These are phyloP conservation scores for Yamadazyma oceani DNA, from an alignment of 1,139 yeast species.

Conservation along the genomic window DNA sequence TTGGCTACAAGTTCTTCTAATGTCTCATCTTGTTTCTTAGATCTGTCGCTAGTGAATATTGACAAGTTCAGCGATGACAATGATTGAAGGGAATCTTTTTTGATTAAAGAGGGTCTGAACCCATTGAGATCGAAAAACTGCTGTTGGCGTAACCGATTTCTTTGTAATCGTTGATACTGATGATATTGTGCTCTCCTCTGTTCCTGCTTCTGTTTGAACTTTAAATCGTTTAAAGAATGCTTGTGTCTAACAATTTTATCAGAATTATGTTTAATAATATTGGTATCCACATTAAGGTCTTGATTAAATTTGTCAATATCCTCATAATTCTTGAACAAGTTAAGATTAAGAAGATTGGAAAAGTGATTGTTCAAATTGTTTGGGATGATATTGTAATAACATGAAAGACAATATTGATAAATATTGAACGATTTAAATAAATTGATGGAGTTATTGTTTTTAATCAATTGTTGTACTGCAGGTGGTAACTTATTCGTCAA, in stretches of 20 bases:
- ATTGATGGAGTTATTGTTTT: conserved; percentile 31
- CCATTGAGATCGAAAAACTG: conserved; percentile 6
- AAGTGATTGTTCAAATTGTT: conserved; percentile 38
- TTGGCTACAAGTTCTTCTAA: conserved; percentile 14
- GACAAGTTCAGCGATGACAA: conserved; percentile 14
- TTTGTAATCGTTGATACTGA: not conserved
- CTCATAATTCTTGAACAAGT: conserved; percentile 43
- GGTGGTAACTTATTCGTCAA: conserved; percentile 33
- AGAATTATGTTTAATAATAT: conserved; percentile 32
- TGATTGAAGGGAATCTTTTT: conserved; percentile 14
- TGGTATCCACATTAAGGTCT: conserved; percentile 30
- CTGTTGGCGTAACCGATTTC: conserved; percentile 2
- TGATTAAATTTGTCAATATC: conserved; percentile 31
- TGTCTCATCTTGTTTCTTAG: conserved; percentile 9
- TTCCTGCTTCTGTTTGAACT: conserved; percentile 11
- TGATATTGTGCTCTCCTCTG: conserved; percentile 3
- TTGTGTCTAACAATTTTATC: conserved; percentile 34
- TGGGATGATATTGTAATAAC: conserved; percentile 41
- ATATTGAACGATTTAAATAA: conserved; percentile 37
- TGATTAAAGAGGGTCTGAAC: conserved; percentile 10
- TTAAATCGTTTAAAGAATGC: conserved; percentile 32
- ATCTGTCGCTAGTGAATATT: conserved; percentile 14
- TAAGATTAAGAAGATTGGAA: conserved; percentile 34
- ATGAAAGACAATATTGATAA: conserved; percentile 43
- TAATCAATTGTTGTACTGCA: conserved; percentile 37